phyloP scores from a whole-genome alignment of 371 early-diverging fungal genomes.

The Racocetra persica region DNA sequence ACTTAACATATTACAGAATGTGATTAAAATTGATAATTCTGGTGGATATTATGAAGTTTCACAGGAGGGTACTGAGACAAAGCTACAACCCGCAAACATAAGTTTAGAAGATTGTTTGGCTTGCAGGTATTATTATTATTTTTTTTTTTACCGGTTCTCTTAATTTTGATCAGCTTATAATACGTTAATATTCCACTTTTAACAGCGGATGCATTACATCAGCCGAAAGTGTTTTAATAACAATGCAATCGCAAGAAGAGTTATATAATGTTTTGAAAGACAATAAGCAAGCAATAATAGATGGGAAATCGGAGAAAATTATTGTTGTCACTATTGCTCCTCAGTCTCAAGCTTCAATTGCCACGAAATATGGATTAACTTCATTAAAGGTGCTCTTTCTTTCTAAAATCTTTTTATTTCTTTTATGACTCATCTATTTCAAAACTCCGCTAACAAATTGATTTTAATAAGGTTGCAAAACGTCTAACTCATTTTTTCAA shows the following conservation, averaged over 20 bases:
- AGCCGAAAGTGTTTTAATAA: slow-evolving; percentile 92
- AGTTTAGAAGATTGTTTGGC: slow-evolving; percentile 96
- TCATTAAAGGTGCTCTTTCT: slow-evolving; percentile 60
- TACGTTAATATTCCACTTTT: slow-evolving; percentile 6
- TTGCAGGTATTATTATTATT: slow-evolving; percentile 88
- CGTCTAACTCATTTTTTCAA: slow-evolving; percentile 72
- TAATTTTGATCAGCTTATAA: background rate
- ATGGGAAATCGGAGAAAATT: slow-evolving; percentile 46
- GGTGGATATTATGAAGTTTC: slow-evolving; percentile 85
- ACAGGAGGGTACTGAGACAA: slow-evolving; percentile 80
- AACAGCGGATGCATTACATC: slow-evolving; percentile 96
- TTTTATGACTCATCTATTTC: background rate
- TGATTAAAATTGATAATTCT: slow-evolving; percentile 70
- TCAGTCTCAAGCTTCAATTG: slow-evolving; percentile 92
- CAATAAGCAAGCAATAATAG: slow-evolving; percentile 62
- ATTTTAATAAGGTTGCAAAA: slow-evolving; percentile 49
- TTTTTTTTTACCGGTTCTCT: background rate
- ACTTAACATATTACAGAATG: slow-evolving; percentile 52
- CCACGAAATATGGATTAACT: slow-evolving; percentile 80
- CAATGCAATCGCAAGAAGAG: slow-evolving; percentile 91
- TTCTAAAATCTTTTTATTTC: background rate
- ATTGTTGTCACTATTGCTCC: slow-evolving; percentile 88
- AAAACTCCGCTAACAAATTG: background rate
- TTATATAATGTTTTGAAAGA: slow-evolving; percentile 75
- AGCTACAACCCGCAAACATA: slow-evolving; percentile 86